Evolutionary conservation across 2,329 filamentous ascomycete species (phyloP).

Genomic region (Fusarium sacchari): DNA sequence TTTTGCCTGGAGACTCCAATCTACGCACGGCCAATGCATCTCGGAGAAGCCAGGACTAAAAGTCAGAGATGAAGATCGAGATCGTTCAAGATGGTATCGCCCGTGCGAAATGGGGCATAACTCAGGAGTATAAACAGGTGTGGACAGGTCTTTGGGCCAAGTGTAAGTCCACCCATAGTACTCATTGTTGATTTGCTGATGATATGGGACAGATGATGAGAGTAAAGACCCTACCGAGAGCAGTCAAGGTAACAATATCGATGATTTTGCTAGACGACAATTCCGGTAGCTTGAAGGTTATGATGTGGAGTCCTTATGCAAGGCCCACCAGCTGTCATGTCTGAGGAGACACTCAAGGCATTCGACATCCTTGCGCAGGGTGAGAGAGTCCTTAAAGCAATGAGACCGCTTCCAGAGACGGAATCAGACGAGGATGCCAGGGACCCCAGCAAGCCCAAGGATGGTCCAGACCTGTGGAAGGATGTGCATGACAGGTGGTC

Average conservation of each 20-base stretch:
- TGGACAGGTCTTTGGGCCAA: neutral
- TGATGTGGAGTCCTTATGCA: neutral
- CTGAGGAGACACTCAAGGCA: rapidly evolving
- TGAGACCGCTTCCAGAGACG: neutral
- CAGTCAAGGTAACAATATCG: neutral
- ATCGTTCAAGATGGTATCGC: neutral
- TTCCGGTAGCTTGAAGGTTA: neutral
- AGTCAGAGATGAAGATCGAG: neutral
- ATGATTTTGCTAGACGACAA: neutral
- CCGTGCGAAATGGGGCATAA: neutral
- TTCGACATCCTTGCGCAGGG: neutral
- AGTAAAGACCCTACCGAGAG: neutral
- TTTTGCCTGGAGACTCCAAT: neutral
- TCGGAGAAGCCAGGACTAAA: neutral
- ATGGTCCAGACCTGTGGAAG: neutral
- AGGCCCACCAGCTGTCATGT: neutral
- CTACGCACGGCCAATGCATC: neutral
- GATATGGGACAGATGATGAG: neutral
- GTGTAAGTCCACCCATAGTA: neutral
- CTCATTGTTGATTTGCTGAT: rapidly evolving
- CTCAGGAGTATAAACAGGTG: rapidly evolving
- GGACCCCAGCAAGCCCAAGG: neutral
- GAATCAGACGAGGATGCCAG: rapidly evolving
- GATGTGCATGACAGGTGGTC: neutral
- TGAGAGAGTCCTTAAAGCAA: neutral